These are phyloP conservation scores for Omphalotus olearius DNA, from an alignment of 1,284 basidiomycete genomes.

Conservation along the genomic window DNA sequence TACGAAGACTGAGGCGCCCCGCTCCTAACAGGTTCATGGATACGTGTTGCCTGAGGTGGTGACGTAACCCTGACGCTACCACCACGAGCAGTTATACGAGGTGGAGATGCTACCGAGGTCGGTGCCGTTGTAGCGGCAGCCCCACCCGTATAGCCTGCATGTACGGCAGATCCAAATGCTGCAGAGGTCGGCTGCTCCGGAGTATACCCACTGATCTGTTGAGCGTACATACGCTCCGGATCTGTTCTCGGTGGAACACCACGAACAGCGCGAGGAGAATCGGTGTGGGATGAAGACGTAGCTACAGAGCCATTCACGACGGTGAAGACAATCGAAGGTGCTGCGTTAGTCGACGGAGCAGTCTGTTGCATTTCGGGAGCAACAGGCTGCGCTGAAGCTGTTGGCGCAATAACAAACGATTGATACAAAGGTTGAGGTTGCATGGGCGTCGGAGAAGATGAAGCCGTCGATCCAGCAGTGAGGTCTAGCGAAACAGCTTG, in stretches of 20 bases:
- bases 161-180: conserved; percentile 1
- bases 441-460: background rate
- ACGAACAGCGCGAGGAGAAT: background rate
- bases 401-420: background rate
- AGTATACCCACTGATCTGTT: conserved; percentile 4
- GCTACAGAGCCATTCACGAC: conserved; percentile 7
- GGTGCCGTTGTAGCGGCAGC: too few relatives aligned
- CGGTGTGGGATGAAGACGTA: background rate
- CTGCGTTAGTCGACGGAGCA: background rate
- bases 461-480: background rate
- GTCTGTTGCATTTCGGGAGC: background rate
- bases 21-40: too few relatives aligned
- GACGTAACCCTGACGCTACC: too few relatives aligned
- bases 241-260: background rate
- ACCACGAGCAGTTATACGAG: too few relatives aligned
- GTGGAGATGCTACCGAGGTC: too few relatives aligned
- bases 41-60: too few relatives aligned
- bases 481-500: background rate
- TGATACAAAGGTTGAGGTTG: too few relatives aligned
- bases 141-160: background rate
- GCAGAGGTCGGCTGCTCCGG: background rate
- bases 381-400: background rate
- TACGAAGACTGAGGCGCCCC: too few relatives aligned
- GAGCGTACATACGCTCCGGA: background rate
- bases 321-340: conserved; percentile 1